phyloP scores from a whole-genome alignment of 164 flowering plant genomes.

The Sextonia rubra region DNA sequence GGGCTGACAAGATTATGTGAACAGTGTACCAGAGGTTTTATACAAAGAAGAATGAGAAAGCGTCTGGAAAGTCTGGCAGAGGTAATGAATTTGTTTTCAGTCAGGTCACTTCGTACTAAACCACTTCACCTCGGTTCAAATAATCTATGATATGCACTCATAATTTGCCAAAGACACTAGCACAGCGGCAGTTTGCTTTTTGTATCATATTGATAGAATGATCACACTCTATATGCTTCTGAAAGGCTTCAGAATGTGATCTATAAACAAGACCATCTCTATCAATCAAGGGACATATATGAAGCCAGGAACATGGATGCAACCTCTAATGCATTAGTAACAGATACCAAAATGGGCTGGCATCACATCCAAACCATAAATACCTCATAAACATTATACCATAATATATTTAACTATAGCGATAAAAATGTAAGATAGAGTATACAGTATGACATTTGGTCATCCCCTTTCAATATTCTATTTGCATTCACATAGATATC shows the following conservation, averaged over 20 bases:
- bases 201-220: background rate
- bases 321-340: too few relatives aligned
- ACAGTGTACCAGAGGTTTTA: constrained; percentile 70
- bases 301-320: too few relatives aligned
- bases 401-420: too few relatives aligned
- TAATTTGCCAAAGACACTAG: background rate
- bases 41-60: constrained; percentile 72
- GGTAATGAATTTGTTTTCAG: constrained; percentile 35
- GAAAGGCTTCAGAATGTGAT: background rate
- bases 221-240: background rate
- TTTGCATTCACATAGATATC: background rate
- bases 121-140: background rate
- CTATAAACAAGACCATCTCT: background rate
- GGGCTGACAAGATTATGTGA: constrained; percentile 13
- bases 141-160: background rate
- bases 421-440: too few relatives aligned
- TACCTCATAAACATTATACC: background rate
- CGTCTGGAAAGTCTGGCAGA: constrained; percentile 55
- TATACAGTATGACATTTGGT: background rate
- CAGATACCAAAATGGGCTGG: background rate
- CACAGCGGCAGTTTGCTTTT: background rate
- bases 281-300: background rate
- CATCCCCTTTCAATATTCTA: background rate
- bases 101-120: background rate
- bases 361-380: background rate